A percentile compares a stretch with the other conserved stretches of the same genome.
phyloP scores from a whole-genome alignment of 306 rosid genomes.

The Dalbergia oliveri region DNA sequence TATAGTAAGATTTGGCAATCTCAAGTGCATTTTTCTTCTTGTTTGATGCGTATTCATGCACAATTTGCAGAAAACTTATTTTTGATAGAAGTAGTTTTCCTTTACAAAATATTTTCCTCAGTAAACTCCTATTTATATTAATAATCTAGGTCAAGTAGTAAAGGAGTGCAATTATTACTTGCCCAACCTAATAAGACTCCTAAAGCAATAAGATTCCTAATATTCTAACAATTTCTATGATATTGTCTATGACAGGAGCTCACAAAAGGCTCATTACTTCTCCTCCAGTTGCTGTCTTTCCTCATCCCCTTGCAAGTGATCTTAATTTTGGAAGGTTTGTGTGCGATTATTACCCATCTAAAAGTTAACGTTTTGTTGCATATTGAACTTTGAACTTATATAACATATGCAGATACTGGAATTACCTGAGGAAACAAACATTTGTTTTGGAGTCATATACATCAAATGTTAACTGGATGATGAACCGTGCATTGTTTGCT shows the following conservation, averaged over 20 bases:
- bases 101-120: slow-evolving; percentile 27
- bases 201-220: slow-evolving; percentile 25
- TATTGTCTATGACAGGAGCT: slow-evolving; percentile 68
- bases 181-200: slow-evolving; percentile 27
- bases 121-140: slow-evolving; percentile 18
- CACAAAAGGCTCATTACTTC: slow-evolving; percentile 93
- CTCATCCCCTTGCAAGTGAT: slow-evolving; percentile 98
- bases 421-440: slow-evolving; percentile 97
- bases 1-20: slow-evolving; percentile 10
- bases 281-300: slow-evolving; percentile 96
- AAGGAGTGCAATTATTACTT: slow-evolving; percentile 1
- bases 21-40: slow-evolving; percentile 6
- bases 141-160: slow-evolving; percentile 23
- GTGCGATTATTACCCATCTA: slow-evolving; percentile 39
- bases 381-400: slow-evolving; percentile 39
- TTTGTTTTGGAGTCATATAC: slow-evolving; percentile 92
- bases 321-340: slow-evolving; percentile 87
- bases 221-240: slow-evolving; percentile 37
- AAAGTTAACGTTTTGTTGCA: slow-evolving; percentile 20
- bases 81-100: slow-evolving; percentile 21
- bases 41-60: slow-evolving; percentile 9
- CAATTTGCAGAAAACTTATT: slow-evolving; percentile 4
- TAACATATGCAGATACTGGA: slow-evolving; percentile 81
- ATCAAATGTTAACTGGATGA: slow-evolving; percentile 79
- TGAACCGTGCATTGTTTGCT: slow-evolving; percentile 93